These are phyloP conservation scores for Ophiocordyceps camponoti-saundersi DNA, from an alignment of 2,329 filamentous ascomycete species.

Conservation along the genomic window DNA sequence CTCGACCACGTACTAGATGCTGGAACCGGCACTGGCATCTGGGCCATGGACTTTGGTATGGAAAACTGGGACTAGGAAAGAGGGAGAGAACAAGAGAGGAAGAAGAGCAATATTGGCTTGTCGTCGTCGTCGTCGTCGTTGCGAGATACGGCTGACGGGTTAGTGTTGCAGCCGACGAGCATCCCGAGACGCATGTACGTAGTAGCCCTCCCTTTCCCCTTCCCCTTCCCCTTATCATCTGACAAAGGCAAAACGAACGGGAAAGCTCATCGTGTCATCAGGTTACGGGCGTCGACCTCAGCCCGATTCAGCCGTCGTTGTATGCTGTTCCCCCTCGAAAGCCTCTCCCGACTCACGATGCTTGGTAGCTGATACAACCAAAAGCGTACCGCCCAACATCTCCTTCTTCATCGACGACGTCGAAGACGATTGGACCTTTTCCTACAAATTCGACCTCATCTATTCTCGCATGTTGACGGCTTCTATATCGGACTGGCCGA, in stretches of 20 bases:
- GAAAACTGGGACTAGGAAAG: too few relatives aligned
- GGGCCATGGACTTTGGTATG: slow-evolving; percentile 22
- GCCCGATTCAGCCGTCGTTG: slow-evolving; percentile 22
- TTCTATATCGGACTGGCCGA: slow-evolving; percentile 16
- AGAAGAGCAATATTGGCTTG: too few relatives aligned
- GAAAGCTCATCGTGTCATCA: slow-evolving; percentile 1
- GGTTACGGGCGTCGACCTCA: slow-evolving; percentile 23
- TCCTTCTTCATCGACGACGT: slow-evolving; percentile 27
- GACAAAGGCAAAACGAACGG: neutral
- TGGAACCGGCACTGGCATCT: slow-evolving; percentile 17
- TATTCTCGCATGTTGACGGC: slow-evolving; percentile 21
- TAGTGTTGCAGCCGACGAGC: slow-evolving; percentile 9
- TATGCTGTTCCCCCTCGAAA: slow-evolving; percentile 5
- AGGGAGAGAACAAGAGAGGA: too few relatives aligned
- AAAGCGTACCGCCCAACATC: slow-evolving; percentile 29
- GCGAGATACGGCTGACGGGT: neutral
- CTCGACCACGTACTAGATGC: slow-evolving; percentile 22
- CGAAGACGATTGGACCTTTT: slow-evolving; percentile 22
- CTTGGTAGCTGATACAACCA: neutral
- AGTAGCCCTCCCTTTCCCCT: accelerated
- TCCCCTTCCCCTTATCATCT: neutral
- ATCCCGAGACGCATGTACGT: slow-evolving; percentile 12
- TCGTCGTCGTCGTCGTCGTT: neutral
- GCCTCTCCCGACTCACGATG: neutral
- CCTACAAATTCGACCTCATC: slow-evolving; percentile 22